phyloP scores from a whole-genome alignment of 345 rosid species.

The Draba incana region DNA sequence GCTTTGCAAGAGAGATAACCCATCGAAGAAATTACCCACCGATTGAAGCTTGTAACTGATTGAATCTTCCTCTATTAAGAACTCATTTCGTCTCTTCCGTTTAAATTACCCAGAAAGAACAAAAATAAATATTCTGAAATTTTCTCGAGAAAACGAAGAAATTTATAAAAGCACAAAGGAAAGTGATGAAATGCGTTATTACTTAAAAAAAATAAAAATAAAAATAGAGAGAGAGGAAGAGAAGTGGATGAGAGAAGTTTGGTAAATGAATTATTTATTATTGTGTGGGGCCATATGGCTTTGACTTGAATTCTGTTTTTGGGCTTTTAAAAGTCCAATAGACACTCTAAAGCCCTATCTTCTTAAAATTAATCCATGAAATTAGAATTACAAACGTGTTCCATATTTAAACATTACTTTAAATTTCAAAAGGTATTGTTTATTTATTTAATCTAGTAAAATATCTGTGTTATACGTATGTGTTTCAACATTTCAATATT shows the following conservation, averaged over 20 bases:
- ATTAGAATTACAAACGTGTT: conserved; percentile 21
- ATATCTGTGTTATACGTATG: background rate
- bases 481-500: background rate
- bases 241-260: conserved; percentile 37
- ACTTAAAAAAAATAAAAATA: background rate
- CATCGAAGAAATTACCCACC: conserved; percentile 40
- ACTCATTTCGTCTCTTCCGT: background rate
- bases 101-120: conserved; percentile 7
- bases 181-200: conserved; percentile 23
- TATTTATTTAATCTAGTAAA: too few species aligned
- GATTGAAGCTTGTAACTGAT: too few species aligned
- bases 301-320: conserved; percentile 36
- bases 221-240: background rate
- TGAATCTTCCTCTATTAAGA: too few species aligned
- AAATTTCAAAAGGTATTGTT: too few species aligned
- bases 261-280: conserved; percentile 36
- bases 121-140: background rate
- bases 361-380: background rate
- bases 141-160: conserved; percentile 14
- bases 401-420: too few species aligned
- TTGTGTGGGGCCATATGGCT: conserved; percentile 35
- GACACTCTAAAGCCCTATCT: conserved; percentile 14
- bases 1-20: conserved; percentile 92
- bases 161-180: conserved; percentile 15
- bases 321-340: conserved; percentile 35